phyloP scores from a whole-genome alignment of 306 rosid genomes.

The Alnus rubra region DNA sequence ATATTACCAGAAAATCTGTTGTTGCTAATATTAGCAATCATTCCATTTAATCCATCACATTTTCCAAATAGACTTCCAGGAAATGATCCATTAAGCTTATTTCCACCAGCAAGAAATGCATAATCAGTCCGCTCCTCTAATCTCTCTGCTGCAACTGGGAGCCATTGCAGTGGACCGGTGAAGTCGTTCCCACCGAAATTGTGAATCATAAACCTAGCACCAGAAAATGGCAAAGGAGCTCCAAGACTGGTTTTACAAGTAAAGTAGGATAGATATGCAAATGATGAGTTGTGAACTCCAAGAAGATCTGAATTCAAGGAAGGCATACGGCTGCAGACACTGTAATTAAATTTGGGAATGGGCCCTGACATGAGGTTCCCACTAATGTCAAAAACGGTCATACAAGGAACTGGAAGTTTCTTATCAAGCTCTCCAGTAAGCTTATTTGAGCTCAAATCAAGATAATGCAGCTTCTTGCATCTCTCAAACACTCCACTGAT shows the following conservation, averaged over 20 bases:
- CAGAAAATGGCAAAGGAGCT: slow-evolving; percentile 28
- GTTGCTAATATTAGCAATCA: slow-evolving; percentile 67
- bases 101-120: slow-evolving; percentile 62
- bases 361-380: slow-evolving; percentile 62
- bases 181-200: slow-evolving; percentile 72
- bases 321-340: slow-evolving; percentile 36
- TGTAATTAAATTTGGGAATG: slow-evolving; percentile 48
- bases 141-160: slow-evolving; percentile 60
- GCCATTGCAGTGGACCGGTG: slow-evolving; percentile 41
- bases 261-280: slow-evolving; percentile 53
- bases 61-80: slow-evolving; percentile 61
- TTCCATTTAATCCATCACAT: slow-evolving; percentile 55
- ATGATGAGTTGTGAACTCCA: slow-evolving; percentile 21
- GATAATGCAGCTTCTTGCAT: slow-evolving; percentile 68
- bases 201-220: slow-evolving; percentile 45
- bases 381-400: slow-evolving; percentile 80
- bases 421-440: slow-evolving; percentile 61
- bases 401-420: slow-evolving; percentile 66
- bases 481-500: slow-evolving; percentile 45
- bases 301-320: slow-evolving; percentile 29
- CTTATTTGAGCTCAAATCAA: slow-evolving; percentile 65
- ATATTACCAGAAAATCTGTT: slow-evolving; percentile 60
- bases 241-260: slow-evolving; percentile 36
- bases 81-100: slow-evolving; percentile 58
- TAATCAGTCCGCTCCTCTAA: slow-evolving; percentile 47